Evolutionary conservation across 163 green algal genomes (phyloP), one percentile per base, ranked within the genome.

Genomic region (Prototheca wickerhamii): DNA sequence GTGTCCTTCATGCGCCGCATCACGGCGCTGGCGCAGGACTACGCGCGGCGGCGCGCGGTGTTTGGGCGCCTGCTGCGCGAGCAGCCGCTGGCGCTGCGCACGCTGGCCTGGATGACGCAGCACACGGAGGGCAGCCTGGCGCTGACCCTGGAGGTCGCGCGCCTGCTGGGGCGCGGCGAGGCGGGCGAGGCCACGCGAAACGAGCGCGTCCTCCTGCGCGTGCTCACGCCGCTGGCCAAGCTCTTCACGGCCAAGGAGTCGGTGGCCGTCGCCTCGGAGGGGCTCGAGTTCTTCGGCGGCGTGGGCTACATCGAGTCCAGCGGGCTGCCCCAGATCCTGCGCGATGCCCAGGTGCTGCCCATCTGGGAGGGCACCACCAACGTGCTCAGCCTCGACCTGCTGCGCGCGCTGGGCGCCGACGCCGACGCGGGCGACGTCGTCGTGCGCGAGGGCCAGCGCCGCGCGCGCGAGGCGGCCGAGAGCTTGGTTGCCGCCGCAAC

Each of bases 201-300:
- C 4, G 60, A 73, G 0, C 15, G 8, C 25, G n/a, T n/a, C 40
- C 30, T 73, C 50, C 66, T 73, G 52, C 66, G 66, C 60, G 30
- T 68, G 52, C 66, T 73, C n/a, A 68, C 60, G 29, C 66, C 66
- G 8, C 52, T 73, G 59, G 59, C 66, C 42, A 73, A 73, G 66
- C 60, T 68, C 28, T 68, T 64, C 66, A 73, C 66, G 0, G 60
- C 66, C 23, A 64, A 68, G 66, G 52, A 63, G 51, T 51, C 60
- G 42, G 66, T 73, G 66, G 53, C 51, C 17, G 66, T 68, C n/a
- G 42, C 25, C 37, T 58, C 33, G 7, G 52, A 73, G 33, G 66
- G 58, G n/a, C 17, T 73, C 0, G 66, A 73, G 51, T 68, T 73
- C 25, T 68, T 73, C 28, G 66, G 66, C 1, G 66, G 66, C 7